Conservation (phyloP, 495 filamentous ascomycete genomes). For the Aspergillus biplanus region DNA sequence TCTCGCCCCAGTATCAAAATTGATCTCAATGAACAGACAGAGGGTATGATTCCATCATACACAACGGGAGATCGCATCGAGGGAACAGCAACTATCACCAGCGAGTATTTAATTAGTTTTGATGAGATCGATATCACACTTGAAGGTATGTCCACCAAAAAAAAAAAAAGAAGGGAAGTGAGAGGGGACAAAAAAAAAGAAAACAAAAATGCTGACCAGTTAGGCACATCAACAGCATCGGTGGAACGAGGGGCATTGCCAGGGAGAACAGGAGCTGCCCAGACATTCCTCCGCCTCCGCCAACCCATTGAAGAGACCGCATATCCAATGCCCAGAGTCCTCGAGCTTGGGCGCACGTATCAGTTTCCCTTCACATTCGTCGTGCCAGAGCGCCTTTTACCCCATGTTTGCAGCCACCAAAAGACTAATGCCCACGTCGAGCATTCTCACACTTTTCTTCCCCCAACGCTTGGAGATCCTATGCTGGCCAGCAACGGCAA, state of each 20-base stretch:
- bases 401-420: conserved; percentile 63
- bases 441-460: conserved; percentile 75
- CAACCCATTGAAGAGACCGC: conserved; percentile 74
- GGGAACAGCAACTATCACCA: conserved; percentile 62
- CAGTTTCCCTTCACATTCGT: conserved; percentile 87
- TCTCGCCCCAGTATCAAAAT: conserved; percentile 42
- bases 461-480: conserved; percentile 78
- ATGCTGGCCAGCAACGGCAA: conserved; percentile 54
- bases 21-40: conserved; percentile 34
- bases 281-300: conserved; percentile 75
- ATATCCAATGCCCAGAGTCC: conserved; percentile 71
- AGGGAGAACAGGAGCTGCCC: conserved; percentile 55
- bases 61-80: conserved; percentile 64
- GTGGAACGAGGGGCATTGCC: conserved; percentile 56
- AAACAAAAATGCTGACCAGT: conserved; percentile 27
- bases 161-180: conserved; percentile 25
- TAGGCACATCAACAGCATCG: conserved; percentile 52
- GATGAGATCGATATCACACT: conserved; percentile 81
- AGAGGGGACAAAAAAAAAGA: conserved; percentile 25
- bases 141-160: conserved; percentile 59
- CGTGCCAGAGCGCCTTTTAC: conserved; percentile 73
- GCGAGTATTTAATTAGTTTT: conserved; percentile 70
- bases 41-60: conserved; percentile 52
- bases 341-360: conserved; percentile 68
- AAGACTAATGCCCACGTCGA: conserved; percentile 60